Percentiles rank a stretch among this genome's conserved stretches.
These are phyloP conservation scores for Camellia granthamiana DNA, from an alignment of 148 eudicot genomes.

Conservation along the genomic window DNA sequence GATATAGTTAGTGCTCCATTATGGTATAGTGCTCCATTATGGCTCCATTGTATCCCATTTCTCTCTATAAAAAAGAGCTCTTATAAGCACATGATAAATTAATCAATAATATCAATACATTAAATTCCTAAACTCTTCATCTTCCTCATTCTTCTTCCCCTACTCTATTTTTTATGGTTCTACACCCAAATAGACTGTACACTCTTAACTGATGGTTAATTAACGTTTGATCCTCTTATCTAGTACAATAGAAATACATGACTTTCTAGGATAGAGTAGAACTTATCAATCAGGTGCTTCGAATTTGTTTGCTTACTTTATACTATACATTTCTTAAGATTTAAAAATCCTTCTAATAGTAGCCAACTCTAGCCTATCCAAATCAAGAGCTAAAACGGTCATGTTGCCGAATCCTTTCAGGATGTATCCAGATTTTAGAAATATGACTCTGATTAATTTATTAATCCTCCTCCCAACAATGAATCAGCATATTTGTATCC, in stretches of 20 bases:
- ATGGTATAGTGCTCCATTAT: no score
- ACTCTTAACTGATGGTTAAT: neutral
- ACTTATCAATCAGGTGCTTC: neutral
- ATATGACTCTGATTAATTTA: neutral
- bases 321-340: neutral
- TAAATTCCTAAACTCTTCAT: no score
- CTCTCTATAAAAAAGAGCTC: no score
- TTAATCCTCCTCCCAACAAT: neutral
- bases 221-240: neutral
- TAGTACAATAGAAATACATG: neutral
- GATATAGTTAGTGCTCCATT: no score
- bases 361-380: neutral
- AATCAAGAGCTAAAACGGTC: neutral
- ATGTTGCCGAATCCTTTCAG: neutral
- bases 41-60: no score
- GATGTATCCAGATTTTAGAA: neutral
- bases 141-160: no score
- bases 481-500: neutral
- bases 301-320: neutral
- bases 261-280: neutral
- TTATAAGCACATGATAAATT: no score
- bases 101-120: no score
- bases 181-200: neutral
- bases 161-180: no score
- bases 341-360: neutral